phyloP scores from a whole-genome alignment of 257 asterid species.

The Scutellaria galericulata region DNA sequence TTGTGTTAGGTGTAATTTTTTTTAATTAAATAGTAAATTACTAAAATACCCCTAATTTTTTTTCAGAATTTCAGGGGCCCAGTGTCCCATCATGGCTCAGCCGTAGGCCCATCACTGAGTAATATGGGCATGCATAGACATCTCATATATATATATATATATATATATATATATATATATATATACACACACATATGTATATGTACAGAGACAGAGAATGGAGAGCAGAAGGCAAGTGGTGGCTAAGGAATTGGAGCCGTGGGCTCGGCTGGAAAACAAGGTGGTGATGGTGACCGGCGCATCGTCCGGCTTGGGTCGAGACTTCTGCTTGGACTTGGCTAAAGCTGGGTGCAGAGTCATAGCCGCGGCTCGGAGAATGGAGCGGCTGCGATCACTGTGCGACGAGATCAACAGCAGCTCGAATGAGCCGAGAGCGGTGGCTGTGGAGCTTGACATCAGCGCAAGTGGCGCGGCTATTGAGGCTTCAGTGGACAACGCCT shows the following conservation, averaged over 20 bases:
- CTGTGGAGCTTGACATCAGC: conserved; percentile 54
- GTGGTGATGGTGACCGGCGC: conserved; percentile 61
- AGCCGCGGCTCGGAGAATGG: conserved; percentile 55
- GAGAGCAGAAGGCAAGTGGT: conserved; percentile 5
- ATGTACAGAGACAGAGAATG: conserved; percentile 28
- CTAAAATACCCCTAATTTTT: too few species aligned
- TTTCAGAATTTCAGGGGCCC: too few species aligned
- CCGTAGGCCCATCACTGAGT: too few species aligned
- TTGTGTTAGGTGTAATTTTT: too few species aligned
- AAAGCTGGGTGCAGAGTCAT: conserved; percentile 52
- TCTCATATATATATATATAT: too few species aligned
- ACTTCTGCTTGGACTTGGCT: conserved; percentile 48
- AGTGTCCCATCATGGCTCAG: too few species aligned
- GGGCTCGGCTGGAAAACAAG: conserved; percentile 40
- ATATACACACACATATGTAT: too few species aligned
- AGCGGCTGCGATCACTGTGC: conserved; percentile 46
- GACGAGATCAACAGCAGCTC: conserved; percentile 38
- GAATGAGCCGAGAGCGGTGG: conserved; percentile 37
- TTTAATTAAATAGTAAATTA: too few species aligned
- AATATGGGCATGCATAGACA: too few species aligned
- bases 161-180: too few species aligned
- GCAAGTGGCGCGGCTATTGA: conserved; percentile 39
- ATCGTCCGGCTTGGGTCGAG: conserved; percentile 53
- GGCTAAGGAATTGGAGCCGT: conserved; percentile 39
- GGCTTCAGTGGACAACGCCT: conserved; percentile 52